Evolutionary conservation across 2,329 filamentous ascomycete species (phyloP).

Genomic region (Colletotrichum godetiae): DNA sequence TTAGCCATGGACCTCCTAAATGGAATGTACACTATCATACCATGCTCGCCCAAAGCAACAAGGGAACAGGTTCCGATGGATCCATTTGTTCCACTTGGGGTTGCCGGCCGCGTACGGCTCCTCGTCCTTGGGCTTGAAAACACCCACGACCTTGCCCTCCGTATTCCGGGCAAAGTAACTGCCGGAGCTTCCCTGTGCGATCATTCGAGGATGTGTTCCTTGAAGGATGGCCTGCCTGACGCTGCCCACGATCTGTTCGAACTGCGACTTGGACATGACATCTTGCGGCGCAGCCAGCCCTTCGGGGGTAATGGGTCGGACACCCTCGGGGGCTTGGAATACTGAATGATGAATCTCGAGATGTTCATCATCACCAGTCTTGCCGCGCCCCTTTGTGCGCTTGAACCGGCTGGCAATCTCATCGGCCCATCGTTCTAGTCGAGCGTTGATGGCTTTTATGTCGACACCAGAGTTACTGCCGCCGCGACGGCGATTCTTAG

Average conservation of each 20-base stretch:
- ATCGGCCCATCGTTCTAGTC: conserved; percentile 95
- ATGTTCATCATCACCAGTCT: conserved; percentile 81
- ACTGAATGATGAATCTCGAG: conserved; percentile 98
- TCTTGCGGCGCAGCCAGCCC: conserved; percentile 73
- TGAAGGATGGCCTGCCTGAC: conserved; percentile 91
- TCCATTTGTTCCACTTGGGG: conserved; percentile 99
- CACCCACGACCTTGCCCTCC: conserved; percentile 93
- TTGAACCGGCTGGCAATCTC: conserved; percentile 99
- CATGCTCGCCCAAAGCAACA: conserved; percentile 97
- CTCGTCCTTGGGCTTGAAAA: conserved; percentile 99
- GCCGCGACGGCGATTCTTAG: conserved; percentile 58
- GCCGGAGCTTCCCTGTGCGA: conserved; percentile 95
- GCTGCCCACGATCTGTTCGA: conserved; percentile 89
- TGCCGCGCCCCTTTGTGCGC: conserved; percentile 80
- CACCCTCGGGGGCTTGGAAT: conserved; percentile 91
- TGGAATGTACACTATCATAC: conserved; percentile 51
- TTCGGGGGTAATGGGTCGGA: conserved; percentile 83
- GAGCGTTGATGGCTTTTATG: conserved; percentile 97
- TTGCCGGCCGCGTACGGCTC: conserved; percentile 97
- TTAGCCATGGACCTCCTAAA: conserved; percentile 1
- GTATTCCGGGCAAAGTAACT: conserved; percentile 96
- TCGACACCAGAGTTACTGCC: conserved; percentile 90
- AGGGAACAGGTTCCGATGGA: conserved; percentile 96
- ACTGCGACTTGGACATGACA: conserved; percentile 81
- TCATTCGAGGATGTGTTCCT: conserved; percentile 93